These are phyloP conservation scores for Puccinia novopanici DNA, from an alignment of 1,284 basidiomycete genomes.

Conservation along the genomic window DNA sequence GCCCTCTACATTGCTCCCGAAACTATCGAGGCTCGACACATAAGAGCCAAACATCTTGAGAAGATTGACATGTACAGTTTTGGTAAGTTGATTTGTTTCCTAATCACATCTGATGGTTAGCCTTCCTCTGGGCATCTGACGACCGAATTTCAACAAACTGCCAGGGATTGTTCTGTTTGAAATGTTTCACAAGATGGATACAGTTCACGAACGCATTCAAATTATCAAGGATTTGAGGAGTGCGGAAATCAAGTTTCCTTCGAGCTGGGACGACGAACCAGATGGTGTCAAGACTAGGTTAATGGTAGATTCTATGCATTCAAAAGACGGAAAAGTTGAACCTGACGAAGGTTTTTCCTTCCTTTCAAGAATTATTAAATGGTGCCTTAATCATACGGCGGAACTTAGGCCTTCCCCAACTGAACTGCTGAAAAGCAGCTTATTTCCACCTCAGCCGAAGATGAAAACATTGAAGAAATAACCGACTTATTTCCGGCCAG, in stretches of 20 bases:
- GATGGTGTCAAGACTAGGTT: constrained; percentile 48
- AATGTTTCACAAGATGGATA: constrained; percentile 88
- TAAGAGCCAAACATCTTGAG: constrained; percentile 67
- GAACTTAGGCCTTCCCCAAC: constrained; percentile 68
- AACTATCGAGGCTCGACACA: constrained; percentile 59
- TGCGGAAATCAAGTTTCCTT: constrained; percentile 73
- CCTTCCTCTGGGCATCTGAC: background rate
- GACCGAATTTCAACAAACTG: background rate
- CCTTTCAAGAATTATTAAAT: constrained; percentile 68
- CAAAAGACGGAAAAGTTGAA: background rate
- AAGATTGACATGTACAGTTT: constrained; percentile 96
- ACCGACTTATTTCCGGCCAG: constrained; percentile 58
- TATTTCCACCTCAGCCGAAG: constrained; percentile 59
- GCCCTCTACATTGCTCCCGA: constrained; percentile 91
- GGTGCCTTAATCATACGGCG: constrained; percentile 81
- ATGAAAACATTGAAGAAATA: constrained; percentile 60
- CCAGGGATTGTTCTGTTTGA: constrained; percentile 90
- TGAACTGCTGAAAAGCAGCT: constrained; percentile 58
- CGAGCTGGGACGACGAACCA: constrained; percentile 65
- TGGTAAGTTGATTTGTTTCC: constrained; percentile 63
- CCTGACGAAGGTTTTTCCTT: background rate
- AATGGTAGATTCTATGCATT: too few species aligned
- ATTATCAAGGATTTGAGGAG: constrained; percentile 77
- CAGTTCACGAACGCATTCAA: constrained; percentile 71
- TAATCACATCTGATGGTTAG: background rate